phyloP scores from a whole-genome alignment of 2,329 filamentous ascomycete genomes.

The Dactylellina sp. region DNA sequence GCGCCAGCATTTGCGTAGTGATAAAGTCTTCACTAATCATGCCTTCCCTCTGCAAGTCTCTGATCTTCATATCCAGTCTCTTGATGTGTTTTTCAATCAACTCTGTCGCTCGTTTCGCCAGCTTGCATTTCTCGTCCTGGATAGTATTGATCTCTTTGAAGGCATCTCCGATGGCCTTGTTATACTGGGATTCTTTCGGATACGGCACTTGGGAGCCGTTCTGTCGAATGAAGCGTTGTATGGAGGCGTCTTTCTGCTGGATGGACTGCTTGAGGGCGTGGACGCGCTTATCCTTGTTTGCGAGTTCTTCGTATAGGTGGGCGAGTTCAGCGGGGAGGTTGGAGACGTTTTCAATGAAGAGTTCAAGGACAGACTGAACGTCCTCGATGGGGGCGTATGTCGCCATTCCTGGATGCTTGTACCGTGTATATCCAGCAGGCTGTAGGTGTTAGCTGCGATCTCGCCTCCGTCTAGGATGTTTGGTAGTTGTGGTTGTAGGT shows the following conservation, averaged over 20 bases:
- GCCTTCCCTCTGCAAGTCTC: constrained; percentile 67
- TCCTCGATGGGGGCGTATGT: constrained; percentile 58
- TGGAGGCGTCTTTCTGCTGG: constrained; percentile 76
- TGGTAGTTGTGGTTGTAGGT: not conserved
- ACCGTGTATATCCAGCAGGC: not conserved
- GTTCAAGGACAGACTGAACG: constrained; percentile 60
- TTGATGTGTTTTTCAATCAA: constrained; percentile 68
- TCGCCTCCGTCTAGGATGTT: not conserved
- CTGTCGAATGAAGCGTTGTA: constrained; percentile 83
- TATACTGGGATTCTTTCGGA: constrained; percentile 78
- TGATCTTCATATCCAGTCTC: constrained; percentile 68
- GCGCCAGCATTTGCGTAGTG: constrained; percentile 66
- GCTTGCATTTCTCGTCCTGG: constrained; percentile 78
- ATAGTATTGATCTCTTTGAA: constrained; percentile 77
- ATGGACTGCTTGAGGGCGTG: constrained; percentile 76
- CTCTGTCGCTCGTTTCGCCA: constrained; percentile 71
- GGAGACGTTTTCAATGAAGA: constrained; percentile 61
- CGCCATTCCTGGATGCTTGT: constrained; percentile 23
- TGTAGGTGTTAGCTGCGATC: constrained; percentile 9
- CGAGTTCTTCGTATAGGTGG: constrained; percentile 84
- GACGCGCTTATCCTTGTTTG: constrained; percentile 80
- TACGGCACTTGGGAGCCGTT: constrained; percentile 80
- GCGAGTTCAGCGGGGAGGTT: constrained; percentile 85
- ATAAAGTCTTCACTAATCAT: constrained; percentile 67
- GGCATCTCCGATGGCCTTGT: constrained; percentile 75